A percentile compares a stretch with the other conserved stretches of the same genome.
phyloP scores from a whole-genome alignment of 1,284 basidiomycete genomes.

The Rhodotorula sp. region DNA sequence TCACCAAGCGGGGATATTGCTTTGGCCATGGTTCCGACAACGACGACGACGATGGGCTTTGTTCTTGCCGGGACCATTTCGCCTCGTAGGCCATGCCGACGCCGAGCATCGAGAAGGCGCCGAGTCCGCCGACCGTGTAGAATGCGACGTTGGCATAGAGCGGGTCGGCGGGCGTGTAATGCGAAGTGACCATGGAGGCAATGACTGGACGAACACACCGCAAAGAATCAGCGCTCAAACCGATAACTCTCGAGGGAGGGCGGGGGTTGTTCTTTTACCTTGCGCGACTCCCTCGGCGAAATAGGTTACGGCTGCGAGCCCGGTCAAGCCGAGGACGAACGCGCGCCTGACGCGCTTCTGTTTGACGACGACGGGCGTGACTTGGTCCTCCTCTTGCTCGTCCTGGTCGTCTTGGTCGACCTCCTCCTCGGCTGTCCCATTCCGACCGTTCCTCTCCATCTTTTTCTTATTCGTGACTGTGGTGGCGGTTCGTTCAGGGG shows the following conservation, averaged over 20 bases:
- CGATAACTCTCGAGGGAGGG: background rate
- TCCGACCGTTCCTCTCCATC: background rate
- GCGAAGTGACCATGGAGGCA: constrained; percentile 25
- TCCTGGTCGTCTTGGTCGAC: background rate
- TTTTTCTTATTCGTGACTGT: background rate
- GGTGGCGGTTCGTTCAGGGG: constrained; percentile 6
- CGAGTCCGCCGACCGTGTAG: constrained; percentile 29
- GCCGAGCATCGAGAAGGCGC: constrained; percentile 21
- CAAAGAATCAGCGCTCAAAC: background rate
- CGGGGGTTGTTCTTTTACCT: constrained; percentile 2
- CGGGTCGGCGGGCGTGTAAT: constrained; percentile 14
- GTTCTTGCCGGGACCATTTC: constrained; percentile 6
- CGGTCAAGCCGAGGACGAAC: constrained; percentile 35
- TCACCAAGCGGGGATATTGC: constrained; percentile 25
- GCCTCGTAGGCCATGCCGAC: constrained; percentile 28
- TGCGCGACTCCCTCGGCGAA: constrained; percentile 34
- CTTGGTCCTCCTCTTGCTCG: constrained; percentile 24
- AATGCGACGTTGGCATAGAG: constrained; percentile 28
- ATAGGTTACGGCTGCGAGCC: constrained; percentile 33
- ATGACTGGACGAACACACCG: constrained; percentile 15
- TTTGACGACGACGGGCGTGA: constrained; percentile 41
- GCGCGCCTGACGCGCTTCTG: constrained; percentile 12
- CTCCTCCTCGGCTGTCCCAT: background rate
- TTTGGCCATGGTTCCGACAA: constrained; percentile 7
- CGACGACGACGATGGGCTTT: background rate